These are phyloP conservation scores for Ilyonectria sp. DNA, from an alignment of 2,329 filamentous ascomycete species.

Conservation along the genomic window DNA sequence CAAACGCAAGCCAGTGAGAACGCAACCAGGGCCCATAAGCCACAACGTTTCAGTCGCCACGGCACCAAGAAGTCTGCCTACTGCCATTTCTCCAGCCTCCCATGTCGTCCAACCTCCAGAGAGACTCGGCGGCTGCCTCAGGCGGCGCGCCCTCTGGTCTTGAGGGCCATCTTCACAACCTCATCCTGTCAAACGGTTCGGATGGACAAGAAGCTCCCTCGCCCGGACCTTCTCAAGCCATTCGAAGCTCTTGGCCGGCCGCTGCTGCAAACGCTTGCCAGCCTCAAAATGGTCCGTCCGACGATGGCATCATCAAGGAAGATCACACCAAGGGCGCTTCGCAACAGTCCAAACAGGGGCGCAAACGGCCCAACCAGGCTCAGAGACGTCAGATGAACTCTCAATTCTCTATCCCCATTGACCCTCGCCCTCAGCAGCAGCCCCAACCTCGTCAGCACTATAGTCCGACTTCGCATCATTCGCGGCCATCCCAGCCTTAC, in stretches of 20 bases:
- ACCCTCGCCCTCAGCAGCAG: slow-evolving; percentile 58
- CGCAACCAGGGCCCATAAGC: slow-evolving; percentile 1
- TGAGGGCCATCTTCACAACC: slow-evolving; percentile 71
- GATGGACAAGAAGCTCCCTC: slow-evolving; percentile 28
- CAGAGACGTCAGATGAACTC: slow-evolving; percentile 75
- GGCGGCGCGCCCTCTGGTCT: slow-evolving; percentile 51
- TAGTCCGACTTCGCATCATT: slow-evolving; percentile 48
- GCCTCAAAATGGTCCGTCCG: neutral
- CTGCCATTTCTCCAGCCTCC: neutral
- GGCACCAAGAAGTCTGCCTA: neutral
- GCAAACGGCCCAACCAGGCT: slow-evolving; percentile 74
- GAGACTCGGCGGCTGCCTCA: slow-evolving; percentile 16
- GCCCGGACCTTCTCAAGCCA: slow-evolving; percentile 13
- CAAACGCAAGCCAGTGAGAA: slow-evolving; percentile 11
- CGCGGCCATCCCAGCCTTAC: slow-evolving; percentile 42
- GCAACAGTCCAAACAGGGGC: slow-evolving; percentile 50
- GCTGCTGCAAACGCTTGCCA: slow-evolving; percentile 7
- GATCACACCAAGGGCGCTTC: slow-evolving; percentile 21
- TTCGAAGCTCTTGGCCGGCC: slow-evolving; percentile 4
- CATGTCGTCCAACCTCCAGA: slow-evolving; percentile 14
- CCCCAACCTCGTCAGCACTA: slow-evolving; percentile 49
- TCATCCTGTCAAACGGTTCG: slow-evolving; percentile 70
- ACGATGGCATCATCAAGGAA: slow-evolving; percentile 4
- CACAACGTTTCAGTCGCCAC: neutral
- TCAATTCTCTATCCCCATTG: slow-evolving; percentile 70